These are phyloP conservation scores for Aureobasidium sp. DNA, from an alignment of 2,329 filamentous ascomycete species.

Conservation along the genomic window DNA sequence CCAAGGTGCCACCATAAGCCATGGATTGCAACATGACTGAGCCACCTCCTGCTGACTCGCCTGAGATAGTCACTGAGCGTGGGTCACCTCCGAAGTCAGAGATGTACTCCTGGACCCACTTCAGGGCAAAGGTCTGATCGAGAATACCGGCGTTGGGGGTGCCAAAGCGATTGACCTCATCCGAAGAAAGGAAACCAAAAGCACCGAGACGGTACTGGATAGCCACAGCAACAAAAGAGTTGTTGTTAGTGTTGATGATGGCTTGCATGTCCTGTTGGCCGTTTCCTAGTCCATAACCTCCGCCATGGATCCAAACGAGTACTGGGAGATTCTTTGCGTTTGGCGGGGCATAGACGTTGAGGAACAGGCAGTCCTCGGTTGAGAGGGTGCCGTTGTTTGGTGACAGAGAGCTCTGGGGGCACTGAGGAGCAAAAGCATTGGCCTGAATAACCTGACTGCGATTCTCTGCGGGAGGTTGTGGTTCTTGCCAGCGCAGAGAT, in stretches of 20 bases:
- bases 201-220: conserved; percentile 34
- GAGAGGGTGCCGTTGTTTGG: conserved; percentile 17
- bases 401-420: conserved; percentile 21
- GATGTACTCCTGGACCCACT: conserved; percentile 48
- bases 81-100: conserved; percentile 40
- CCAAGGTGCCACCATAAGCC: conserved; percentile 25
- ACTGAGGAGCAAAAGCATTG: conserved; percentile 17
- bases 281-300: conserved; percentile 33
- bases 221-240: conserved; percentile 27
- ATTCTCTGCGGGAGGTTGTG: conserved; percentile 22
- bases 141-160: conserved; percentile 34
- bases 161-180: conserved; percentile 33
- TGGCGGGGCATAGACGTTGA: conserved; percentile 47
- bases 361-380: conserved; percentile 53
- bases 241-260: conserved; percentile 42
- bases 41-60: conserved; percentile 35
- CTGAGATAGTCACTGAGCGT: conserved; percentile 37
- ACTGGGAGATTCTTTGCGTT: conserved; percentile 37
- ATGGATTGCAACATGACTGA: conserved; percentile 32
- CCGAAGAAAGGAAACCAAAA: conserved; percentile 38
- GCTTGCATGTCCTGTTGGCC: conserved; percentile 34
- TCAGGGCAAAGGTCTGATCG: conserved; percentile 44
- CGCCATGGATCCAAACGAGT: conserved; percentile 41
- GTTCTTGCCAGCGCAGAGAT: conserved; percentile 24
- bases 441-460: conserved; percentile 21